Percentiles rank a stretch among this genome's conserved stretches.
Conservation (phyloP, 2,329 filamentous ascomycete genomes). For the Monilinia fructigena region DNA sequence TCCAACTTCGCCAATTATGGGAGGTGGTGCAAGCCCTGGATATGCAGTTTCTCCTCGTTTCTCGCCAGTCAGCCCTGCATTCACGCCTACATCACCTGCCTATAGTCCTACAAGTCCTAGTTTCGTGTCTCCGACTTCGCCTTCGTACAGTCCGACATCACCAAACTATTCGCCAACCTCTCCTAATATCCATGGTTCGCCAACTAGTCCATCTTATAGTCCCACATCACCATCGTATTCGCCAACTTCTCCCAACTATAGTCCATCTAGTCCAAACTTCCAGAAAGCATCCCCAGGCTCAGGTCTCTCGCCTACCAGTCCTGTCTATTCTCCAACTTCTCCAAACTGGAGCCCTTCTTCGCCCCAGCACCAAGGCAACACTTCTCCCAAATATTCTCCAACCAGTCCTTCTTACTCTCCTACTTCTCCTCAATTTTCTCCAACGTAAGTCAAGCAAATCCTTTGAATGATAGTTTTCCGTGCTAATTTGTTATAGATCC, state of each 20-base stretch:
- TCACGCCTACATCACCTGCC: constrained; percentile 40
- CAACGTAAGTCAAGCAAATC: constrained; percentile 29
- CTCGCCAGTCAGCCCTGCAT: constrained; percentile 59
- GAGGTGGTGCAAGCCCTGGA: constrained; percentile 50
- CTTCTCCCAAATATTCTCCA: constrained; percentile 44
- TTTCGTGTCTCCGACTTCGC: constrained; percentile 62
- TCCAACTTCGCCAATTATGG: constrained; percentile 57
- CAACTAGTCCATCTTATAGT: constrained; percentile 37
- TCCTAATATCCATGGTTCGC: constrained; percentile 36
- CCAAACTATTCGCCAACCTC: constrained; percentile 40
- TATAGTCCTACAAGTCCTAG: constrained; percentile 41
- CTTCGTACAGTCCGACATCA: constrained; percentile 58
- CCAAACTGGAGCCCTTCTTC: constrained; percentile 39
- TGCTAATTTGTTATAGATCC: constrained; percentile 30
- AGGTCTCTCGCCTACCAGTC: constrained; percentile 38
- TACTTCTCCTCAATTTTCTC: constrained; percentile 38
- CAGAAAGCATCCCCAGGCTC: constrained; percentile 36
- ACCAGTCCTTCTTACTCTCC: constrained; percentile 36
- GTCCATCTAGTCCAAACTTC: constrained; percentile 38
- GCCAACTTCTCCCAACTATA: constrained; percentile 39
- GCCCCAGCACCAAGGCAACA: constrained; percentile 34
- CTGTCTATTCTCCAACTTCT: constrained; percentile 38
- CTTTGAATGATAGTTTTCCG: not conserved
- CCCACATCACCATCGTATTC: constrained; percentile 39
- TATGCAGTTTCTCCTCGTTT: constrained; percentile 48